Base-by-base conservation (phyloP, 2,329 filamentous ascomycete genomes). In the Claviceps quebecensis region DNA sequence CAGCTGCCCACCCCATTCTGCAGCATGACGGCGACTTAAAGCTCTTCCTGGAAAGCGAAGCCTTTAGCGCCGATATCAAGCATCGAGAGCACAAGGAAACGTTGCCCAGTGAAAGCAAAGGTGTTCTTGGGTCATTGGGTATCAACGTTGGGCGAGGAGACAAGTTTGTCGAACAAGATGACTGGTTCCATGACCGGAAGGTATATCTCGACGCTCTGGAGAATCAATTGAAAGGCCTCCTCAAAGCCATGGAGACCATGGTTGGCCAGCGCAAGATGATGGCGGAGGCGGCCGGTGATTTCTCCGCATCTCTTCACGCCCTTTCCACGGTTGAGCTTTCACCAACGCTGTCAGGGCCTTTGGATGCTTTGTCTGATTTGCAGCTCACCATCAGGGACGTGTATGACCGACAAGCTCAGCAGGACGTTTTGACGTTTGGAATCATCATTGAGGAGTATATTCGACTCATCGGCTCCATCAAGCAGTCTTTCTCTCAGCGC, bases 361-460 rank as follows among this genome's bases (percentile, higher is more conserved):
- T 98, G 6, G 91, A 95, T 59, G 87, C 88, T 19, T 77, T 98
- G 9, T 95, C 91, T 2, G 90, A 96, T 59, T 77, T 98, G 2
- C 93, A 98, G 67, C 76, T 95, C 54, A 90, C 91, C 39, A 95
- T 98, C 58, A 83, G 86, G 53, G 93, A 98, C 61, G 80, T 98
- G 1, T 97, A 98, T 65, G 89, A 96, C 60, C 86, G 93, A 22
- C 93, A 98, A 68, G 93, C 93, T 11, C 89, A 96, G 69, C 93
- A 98, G 66, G 93, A 98, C 63, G 84, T 97, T 36, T 76, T 98
- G 49, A 98, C 93, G 0, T 82, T 98, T 57, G 93, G 93, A 39
- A 97, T 97, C 62, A 95, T 95, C 44, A 90, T 98, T 56, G 93
- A 98, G 57, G 93, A 98, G 69, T 98, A 98, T 69, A 94, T 98